A percentile compares a stretch with the other conserved stretches of the same genome.
phyloP scores from a whole-genome alignment of 1,284 basidiomycete genomes.

The Leccinum fuscescens region DNA sequence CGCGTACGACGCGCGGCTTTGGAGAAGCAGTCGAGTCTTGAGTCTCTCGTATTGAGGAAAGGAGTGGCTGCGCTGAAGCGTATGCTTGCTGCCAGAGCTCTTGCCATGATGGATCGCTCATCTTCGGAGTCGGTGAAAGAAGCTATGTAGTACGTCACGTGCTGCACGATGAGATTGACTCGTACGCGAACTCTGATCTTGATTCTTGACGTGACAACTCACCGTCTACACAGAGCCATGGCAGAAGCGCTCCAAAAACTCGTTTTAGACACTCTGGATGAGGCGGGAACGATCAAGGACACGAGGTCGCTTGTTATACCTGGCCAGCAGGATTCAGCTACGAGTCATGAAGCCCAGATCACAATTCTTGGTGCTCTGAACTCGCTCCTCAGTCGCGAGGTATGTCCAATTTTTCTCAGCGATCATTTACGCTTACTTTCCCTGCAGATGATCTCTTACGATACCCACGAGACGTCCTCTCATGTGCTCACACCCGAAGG shows the following conservation, averaged over 20 bases:
- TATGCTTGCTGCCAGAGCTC: conserved; percentile 60
- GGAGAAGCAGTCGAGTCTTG: conserved; percentile 34
- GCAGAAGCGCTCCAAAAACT: conserved; percentile 78
- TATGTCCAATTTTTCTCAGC: conserved; percentile 38
- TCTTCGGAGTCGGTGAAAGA: neutral
- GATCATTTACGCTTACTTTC: conserved; percentile 19
- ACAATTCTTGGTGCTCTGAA: conserved; percentile 85
- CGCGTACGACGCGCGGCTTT: conserved; percentile 62
- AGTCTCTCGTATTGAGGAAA: conserved; percentile 46
- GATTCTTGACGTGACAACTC: neutral
- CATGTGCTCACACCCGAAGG: conserved; percentile 83
- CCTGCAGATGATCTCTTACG: conserved; percentile 81
- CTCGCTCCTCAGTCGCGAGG: conserved; percentile 84
- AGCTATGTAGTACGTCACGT: conserved; percentile 18
- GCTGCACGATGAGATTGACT: conserved; percentile 25
- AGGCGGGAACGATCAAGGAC: conserved; percentile 63
- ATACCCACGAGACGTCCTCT: conserved; percentile 73
- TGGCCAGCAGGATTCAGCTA: conserved; percentile 56
- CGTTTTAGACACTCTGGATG: conserved; percentile 71
- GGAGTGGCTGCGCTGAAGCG: conserved; percentile 53
- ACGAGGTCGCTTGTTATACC: conserved; percentile 71
- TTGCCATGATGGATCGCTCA: conserved; percentile 18
- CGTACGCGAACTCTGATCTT: too few relatives aligned
- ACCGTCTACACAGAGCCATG: conserved; percentile 40
- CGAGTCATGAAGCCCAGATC: conserved; percentile 74